Evolutionary conservation across 1,139 yeast species (phyloP).

Genomic region (Meyerozyma carpophila): DNA sequence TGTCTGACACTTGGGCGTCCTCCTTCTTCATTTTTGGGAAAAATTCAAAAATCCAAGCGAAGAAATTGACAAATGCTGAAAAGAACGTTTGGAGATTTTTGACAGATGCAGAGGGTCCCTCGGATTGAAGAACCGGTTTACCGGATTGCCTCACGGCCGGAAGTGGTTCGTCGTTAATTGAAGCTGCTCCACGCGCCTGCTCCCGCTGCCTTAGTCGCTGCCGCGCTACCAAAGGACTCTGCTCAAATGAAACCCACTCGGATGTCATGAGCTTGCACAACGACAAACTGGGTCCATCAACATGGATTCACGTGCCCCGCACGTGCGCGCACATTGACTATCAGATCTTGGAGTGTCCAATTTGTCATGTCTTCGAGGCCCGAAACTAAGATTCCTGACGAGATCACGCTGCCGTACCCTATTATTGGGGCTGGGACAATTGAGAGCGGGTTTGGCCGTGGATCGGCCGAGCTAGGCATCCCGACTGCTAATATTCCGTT

Average conservation of each 20-base stretch:
- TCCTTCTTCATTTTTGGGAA: neutral
- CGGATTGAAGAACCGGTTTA: neutral
- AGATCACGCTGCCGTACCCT: conserved; percentile 63
- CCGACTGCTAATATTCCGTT: conserved; percentile 93
- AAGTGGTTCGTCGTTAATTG: too few relatives aligned
- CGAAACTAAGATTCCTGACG: conserved; percentile 34
- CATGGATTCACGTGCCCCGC: neutral
- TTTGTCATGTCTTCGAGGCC: conserved; percentile 17
- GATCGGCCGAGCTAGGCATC: conserved; percentile 86
- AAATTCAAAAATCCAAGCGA: neutral
- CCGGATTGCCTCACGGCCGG: too few relatives aligned
- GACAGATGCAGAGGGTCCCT: neutral
- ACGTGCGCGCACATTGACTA: neutral
- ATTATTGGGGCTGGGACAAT: conserved; percentile 49
- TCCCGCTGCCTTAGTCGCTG: neutral
- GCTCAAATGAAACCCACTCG: neutral
- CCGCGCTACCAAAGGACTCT: neutral
- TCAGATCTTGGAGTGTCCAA: too few relatives aligned
- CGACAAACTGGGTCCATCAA: neutral
- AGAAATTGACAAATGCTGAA: neutral
- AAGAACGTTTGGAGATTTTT: neutral
- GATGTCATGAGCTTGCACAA: neutral
- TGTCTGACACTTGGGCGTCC: neutral
- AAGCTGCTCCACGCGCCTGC: too few relatives aligned
- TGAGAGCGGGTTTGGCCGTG: conserved; percentile 91